Percentiles rank a stretch among this genome's conserved stretches.
phyloP scores from a whole-genome alignment of 2,329 filamentous ascomycete genomes.

The Alternaria sp. region DNA sequence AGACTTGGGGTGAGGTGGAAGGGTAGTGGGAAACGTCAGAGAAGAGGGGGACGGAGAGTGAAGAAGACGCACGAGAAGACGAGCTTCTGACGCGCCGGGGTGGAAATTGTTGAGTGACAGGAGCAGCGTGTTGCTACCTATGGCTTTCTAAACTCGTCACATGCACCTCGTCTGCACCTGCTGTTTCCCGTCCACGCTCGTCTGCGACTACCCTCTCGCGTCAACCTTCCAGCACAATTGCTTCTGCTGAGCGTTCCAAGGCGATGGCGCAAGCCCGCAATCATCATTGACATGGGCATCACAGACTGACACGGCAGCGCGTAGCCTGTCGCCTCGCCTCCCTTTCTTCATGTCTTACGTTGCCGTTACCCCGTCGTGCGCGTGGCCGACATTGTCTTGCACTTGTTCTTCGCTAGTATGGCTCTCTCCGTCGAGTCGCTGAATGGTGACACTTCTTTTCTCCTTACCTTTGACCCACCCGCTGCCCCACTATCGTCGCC shows the following conservation, averaged over 20 bases:
- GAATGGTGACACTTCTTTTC: slow-evolving; percentile 69
- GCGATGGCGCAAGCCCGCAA: slow-evolving; percentile 4
- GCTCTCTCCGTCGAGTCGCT: slow-evolving; percentile 68
- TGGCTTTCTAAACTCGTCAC: slow-evolving; percentile 6
- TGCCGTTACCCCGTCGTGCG: slow-evolving; percentile 1
- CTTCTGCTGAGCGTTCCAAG: slow-evolving; percentile 3
- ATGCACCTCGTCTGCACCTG: slow-evolving; percentile 14
- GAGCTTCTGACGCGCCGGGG: not conserved
- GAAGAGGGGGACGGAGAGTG: not conserved
- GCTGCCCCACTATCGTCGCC: slow-evolving; percentile 50
- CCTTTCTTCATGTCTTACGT: slow-evolving; percentile 2
- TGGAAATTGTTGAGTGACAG: not conserved
- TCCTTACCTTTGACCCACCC: slow-evolving; percentile 66
- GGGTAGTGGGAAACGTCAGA: not conserved
- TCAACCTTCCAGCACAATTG: slow-evolving; percentile 11
- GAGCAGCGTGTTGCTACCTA: not conserved
- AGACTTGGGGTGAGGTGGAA: not conserved
- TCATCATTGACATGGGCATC: slow-evolving; percentile 12
- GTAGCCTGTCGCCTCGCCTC: not conserved
- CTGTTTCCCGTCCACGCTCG: slow-evolving; percentile 3
- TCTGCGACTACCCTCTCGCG: slow-evolving; percentile 13
- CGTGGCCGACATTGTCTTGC: slow-evolving; percentile 1
- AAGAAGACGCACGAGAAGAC: not conserved
- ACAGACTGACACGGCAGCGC: slow-evolving; percentile 9
- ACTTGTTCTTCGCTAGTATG: slow-evolving; percentile 53